These are phyloP conservation scores for Cyclotella sp. DNA, from an alignment of 108 stramenopile species.

Conservation along the genomic window DNA sequence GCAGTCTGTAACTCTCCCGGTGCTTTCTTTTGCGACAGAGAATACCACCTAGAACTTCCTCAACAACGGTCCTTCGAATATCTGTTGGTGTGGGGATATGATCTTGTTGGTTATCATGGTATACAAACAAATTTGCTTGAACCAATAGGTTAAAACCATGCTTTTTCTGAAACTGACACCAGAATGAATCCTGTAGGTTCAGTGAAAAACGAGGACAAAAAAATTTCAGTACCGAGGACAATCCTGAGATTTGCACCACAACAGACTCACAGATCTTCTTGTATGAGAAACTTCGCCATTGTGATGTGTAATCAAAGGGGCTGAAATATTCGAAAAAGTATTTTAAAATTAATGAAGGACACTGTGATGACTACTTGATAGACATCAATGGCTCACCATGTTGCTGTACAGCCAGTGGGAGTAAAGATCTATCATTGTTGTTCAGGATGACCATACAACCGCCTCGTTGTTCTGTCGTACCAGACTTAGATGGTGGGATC, in stretches of 20 bases:
- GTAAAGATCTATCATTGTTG: constrained; percentile 10
- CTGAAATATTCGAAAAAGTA: background rate
- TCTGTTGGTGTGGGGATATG: background rate
- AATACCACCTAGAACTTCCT: constrained; percentile 23
- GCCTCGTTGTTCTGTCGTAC: constrained; percentile 18
- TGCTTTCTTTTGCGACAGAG: constrained; percentile 2
- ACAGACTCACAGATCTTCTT: constrained; percentile 6
- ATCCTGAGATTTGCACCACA: background rate
- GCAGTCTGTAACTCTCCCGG: background rate
- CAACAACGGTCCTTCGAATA: constrained; percentile 13
- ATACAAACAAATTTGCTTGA: constrained; percentile 14
- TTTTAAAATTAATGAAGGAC: background rate
- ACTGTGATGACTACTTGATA: background rate
- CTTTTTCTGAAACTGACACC: constrained; percentile 15
- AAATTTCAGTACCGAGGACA: background rate
- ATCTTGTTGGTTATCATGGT: constrained; percentile 28
- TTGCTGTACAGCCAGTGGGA: constrained; percentile 26
- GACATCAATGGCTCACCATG: background rate
- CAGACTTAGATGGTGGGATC: constrained; percentile 4
- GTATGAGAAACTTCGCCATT: constrained; percentile 5
- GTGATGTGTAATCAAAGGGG: background rate
- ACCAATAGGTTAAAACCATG: background rate
- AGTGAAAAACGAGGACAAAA: too few relatives aligned
- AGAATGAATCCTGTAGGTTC: constrained; percentile 25
- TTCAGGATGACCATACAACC: constrained; percentile 33